Evolutionary conservation across 495 filamentous ascomycete genomes (phyloP).

Genomic region (Penicillium chermesinum): DNA sequence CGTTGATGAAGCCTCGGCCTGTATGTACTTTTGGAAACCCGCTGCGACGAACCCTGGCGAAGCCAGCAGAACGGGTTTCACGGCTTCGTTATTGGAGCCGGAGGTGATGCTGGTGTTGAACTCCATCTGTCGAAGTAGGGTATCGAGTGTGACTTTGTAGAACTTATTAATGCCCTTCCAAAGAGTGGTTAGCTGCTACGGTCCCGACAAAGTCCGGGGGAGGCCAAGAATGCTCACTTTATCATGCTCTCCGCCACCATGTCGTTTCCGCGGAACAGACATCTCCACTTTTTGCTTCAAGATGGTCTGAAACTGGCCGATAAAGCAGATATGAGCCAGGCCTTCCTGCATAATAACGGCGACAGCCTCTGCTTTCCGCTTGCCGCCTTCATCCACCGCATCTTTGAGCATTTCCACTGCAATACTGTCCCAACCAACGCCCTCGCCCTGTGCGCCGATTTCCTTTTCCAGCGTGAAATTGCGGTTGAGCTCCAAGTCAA

Average conservation of each 20-base stretch:
- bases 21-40: slow-evolving; percentile 75
- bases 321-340: slow-evolving; percentile 84
- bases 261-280: slow-evolving; percentile 73
- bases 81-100: slow-evolving; percentile 30
- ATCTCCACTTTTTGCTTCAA: slow-evolving; percentile 83
- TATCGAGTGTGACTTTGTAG: slow-evolving; percentile 70
- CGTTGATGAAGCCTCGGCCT: slow-evolving; percentile 55
- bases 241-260: slow-evolving; percentile 58
- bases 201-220: neutral
- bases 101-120: slow-evolving; percentile 49
- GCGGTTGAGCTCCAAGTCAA: slow-evolving; percentile 82
- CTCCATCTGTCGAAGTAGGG: slow-evolving; percentile 73
- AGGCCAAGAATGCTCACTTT: slow-evolving; percentile 36
- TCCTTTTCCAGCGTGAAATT: slow-evolving; percentile 80
- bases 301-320: slow-evolving; percentile 87
- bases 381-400: slow-evolving; percentile 67
- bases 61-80: slow-evolving; percentile 75
- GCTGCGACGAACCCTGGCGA: slow-evolving; percentile 83
- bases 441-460: slow-evolving; percentile 35
- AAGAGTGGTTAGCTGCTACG: slow-evolving; percentile 7
- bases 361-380: slow-evolving; percentile 65
- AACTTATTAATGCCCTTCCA: slow-evolving; percentile 69
- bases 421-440: slow-evolving; percentile 85
- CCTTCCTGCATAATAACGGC: slow-evolving; percentile 96
- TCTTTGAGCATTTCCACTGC: slow-evolving; percentile 73